Conservation (phyloP, 139 green algal species). For the Yamagishiella unicocca region DNA sequence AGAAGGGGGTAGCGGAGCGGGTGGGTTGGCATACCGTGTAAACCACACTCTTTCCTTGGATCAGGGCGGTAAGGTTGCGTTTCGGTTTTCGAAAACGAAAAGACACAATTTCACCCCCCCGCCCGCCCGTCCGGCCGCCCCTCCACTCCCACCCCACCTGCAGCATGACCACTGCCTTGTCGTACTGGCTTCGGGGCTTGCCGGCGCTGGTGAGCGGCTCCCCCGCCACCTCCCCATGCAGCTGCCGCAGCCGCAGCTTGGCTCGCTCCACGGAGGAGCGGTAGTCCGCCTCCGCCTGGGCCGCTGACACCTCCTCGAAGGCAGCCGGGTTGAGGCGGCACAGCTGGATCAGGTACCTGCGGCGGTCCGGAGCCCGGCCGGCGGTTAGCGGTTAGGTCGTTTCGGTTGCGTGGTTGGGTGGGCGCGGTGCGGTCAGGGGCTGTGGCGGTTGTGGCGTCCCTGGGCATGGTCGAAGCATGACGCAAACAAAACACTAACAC, state of each 20-base stretch:
- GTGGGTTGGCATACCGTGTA: too few species aligned
- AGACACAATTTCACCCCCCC: too few species aligned
- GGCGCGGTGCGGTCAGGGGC: too few species aligned
- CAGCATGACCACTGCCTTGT: slow-evolving; percentile 35
- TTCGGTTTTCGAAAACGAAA: too few species aligned
- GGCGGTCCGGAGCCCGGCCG: too few species aligned
- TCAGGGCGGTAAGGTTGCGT: too few species aligned
- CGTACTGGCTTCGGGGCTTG: slow-evolving; percentile 40
- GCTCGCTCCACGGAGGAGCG: slow-evolving; percentile 23
- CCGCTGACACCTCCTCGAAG: slow-evolving; percentile 37
- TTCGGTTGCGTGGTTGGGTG: too few species aligned
- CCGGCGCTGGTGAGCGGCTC: slow-evolving; percentile 21
- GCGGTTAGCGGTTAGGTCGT: too few species aligned
- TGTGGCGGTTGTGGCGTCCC: too few species aligned
- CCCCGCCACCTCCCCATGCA: slow-evolving; percentile 45
- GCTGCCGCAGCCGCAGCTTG: slow-evolving; percentile 42
- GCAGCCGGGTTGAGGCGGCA: slow-evolving; percentile 15
- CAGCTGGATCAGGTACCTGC: slow-evolving; percentile 32
- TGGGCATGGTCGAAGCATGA: too few species aligned
- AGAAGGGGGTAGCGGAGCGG: neutral
- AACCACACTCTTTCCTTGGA: too few species aligned
- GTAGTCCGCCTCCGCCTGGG: slow-evolving; percentile 36
- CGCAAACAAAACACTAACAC: too few species aligned
- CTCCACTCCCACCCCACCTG: neutral
- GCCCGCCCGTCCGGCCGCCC: neutral